phyloP scores from a whole-genome alignment of 2,329 filamentous ascomycete genomes.

The Exophiala alcalophila region DNA sequence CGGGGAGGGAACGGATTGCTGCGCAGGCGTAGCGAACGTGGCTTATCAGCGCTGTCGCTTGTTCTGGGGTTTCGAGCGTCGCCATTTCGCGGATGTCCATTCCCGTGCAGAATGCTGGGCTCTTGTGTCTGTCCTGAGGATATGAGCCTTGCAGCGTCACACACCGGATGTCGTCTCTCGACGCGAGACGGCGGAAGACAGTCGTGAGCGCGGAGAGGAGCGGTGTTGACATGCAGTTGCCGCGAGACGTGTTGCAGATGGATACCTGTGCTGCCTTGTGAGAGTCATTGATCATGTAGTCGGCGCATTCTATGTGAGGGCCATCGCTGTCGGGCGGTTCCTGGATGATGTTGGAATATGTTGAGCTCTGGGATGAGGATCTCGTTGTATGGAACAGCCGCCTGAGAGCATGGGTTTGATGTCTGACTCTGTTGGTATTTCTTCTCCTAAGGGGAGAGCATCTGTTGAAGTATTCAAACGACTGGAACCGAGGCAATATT shows the following conservation, averaged over 20 bases:
- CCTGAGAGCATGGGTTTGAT: no score
- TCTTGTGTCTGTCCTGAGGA: constrained; percentile 1
- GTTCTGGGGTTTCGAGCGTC: not conserved
- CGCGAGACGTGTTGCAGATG: not conserved
- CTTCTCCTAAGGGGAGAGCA: no score
- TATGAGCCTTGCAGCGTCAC: no score
- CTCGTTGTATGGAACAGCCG: no score
- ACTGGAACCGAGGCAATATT: no score
- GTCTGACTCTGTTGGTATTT: no score
- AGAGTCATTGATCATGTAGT: not conserved
- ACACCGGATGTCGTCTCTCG: constrained; percentile 3
- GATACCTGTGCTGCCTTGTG: constrained; percentile 4
- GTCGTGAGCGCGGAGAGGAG: constrained; percentile 2
- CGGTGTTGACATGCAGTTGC: constrained; percentile 2
- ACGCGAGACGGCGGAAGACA: not conserved
- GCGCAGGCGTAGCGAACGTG: constrained; percentile 23
- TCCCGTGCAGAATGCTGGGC: constrained; percentile 13
- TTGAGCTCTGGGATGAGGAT: no score
- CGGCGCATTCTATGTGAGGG: no score
- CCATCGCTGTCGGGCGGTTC: no score
- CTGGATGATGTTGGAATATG: no score
- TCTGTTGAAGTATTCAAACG: no score
- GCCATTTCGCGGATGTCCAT: constrained; percentile 3
- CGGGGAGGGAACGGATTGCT: not conserved
- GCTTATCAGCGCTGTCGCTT: constrained; percentile 39